Evolutionary conservation across 371 early-diverging fungal genomes (phyloP).

Genomic region (Fennellomyces sp.): DNA sequence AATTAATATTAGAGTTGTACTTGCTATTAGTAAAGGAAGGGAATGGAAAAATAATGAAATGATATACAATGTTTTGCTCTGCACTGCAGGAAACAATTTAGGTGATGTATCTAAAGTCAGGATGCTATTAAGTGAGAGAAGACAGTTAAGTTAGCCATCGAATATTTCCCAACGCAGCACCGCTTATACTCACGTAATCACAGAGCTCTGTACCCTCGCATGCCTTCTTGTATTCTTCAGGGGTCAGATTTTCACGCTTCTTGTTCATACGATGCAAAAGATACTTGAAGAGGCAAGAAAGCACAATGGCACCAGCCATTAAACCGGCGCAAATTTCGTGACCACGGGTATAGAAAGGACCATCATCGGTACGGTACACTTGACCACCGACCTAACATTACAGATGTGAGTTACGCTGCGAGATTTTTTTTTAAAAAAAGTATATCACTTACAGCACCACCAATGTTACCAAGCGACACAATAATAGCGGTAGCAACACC

Average conservation of each 20-base stretch:
- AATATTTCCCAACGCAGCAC: not conserved
- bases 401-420: not conserved
- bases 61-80: too few relatives aligned
- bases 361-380: constrained; percentile 61
- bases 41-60: not conserved
- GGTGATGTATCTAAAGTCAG: constrained; percentile 57
- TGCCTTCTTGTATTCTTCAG: constrained; percentile 52
- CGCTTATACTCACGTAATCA: constrained; percentile 35
- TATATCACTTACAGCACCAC: not conserved
- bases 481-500: constrained; percentile 64
- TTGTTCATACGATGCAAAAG: constrained; percentile 23
- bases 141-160: not conserved
- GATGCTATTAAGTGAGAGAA: constrained; percentile 32
- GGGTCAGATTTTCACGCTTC: constrained; percentile 9
- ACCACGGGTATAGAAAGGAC: constrained; percentile 54
- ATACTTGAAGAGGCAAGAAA: constrained; percentile 47
- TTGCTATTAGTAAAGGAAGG: not conserved
- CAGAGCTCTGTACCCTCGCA: constrained; percentile 50
- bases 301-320: constrained; percentile 42
- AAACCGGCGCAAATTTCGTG: constrained; percentile 49
- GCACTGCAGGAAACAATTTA: constrained; percentile 30
- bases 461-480: constrained; percentile 55
- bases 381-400: constrained; percentile 67
- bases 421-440: not conserved
- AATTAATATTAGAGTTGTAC: not conserved